Evolutionary conservation across 345 rosid species (phyloP).

Genomic region (Bruguiera gymnorhiza): DNA sequence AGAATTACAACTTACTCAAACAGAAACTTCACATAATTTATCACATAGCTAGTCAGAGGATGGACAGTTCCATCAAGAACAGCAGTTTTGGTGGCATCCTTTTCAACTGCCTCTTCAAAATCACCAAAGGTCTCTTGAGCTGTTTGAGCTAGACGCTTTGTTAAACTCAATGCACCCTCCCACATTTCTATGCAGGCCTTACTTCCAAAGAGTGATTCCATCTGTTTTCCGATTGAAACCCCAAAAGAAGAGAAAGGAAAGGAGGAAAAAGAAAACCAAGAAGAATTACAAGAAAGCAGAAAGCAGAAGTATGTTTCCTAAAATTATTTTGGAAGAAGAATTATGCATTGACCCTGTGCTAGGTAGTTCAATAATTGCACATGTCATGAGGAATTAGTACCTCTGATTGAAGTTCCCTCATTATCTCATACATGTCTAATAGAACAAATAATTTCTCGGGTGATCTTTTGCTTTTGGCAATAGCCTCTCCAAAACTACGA

Average conservation of each 20-base stretch:
- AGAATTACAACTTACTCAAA: slow-evolving; percentile 65
- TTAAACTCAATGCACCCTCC: slow-evolving; percentile 64
- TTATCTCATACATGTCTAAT: slow-evolving; percentile 94
- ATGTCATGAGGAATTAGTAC: slow-evolving; percentile 23
- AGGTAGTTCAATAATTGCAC: slow-evolving; percentile 3
- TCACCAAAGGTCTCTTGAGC: slow-evolving; percentile 92
- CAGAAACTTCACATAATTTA: slow-evolving; percentile 88
- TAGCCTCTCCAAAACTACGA: slow-evolving; percentile 94
- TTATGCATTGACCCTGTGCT: not conserved
- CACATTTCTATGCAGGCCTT: slow-evolving; percentile 75
- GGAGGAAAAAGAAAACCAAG: not conserved
- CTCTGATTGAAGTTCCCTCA: slow-evolving; percentile 93
- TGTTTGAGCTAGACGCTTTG: slow-evolving; percentile 82
- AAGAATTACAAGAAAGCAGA: not conserved
- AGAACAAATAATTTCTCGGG: slow-evolving; percentile 91
- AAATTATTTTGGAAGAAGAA: not conserved
- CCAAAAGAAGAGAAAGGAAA: not conserved
- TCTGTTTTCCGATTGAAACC: slow-evolving; percentile 34
- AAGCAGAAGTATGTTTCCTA: not conserved
- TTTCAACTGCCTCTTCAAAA: slow-evolving; percentile 96
- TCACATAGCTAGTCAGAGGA: slow-evolving; percentile 96
- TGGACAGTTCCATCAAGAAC: slow-evolving; percentile 98
- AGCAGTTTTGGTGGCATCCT: slow-evolving; percentile 93
- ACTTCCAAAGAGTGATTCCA: slow-evolving; percentile 57
- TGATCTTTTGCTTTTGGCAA: slow-evolving; percentile 97